Evolutionary conservation across 148 eudicot genomes (phyloP).

Genomic region (Dianthus caryophyllus): DNA sequence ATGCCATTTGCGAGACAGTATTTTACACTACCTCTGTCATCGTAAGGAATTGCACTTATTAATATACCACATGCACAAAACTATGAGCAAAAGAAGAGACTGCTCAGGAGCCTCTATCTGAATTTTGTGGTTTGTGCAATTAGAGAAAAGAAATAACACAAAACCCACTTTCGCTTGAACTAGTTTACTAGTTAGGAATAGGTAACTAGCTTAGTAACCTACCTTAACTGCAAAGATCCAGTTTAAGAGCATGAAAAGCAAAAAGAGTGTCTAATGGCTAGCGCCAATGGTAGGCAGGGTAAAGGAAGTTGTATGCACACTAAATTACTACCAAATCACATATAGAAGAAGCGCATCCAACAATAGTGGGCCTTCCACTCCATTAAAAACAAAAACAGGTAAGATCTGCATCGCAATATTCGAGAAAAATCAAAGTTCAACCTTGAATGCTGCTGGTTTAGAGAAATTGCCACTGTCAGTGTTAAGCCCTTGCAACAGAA

Average conservation of each 20-base stretch:
- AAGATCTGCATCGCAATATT: not conserved
- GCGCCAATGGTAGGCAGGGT: too few relatives aligned
- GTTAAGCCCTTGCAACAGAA: conserved; percentile 86
- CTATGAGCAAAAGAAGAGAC: not conserved
- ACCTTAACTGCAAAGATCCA: not conserved
- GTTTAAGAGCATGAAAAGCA: too few relatives aligned
- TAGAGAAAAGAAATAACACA: not conserved
- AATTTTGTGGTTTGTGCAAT: not conserved
- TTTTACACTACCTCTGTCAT: not conserved
- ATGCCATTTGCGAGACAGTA: not conserved
- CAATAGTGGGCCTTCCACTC: too few relatives aligned
- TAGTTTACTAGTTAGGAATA: not conserved
- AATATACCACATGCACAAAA: not conserved
- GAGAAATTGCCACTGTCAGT: conserved; percentile 86
- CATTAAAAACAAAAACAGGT: not conserved
- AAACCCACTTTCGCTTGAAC: not conserved
- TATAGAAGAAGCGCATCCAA: too few relatives aligned
- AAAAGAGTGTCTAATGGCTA: too few relatives aligned
- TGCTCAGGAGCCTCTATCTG: not conserved
- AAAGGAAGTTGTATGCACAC: too few relatives aligned
- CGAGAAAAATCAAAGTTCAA: conserved; percentile 17
- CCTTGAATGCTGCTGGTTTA: conserved; percentile 91
- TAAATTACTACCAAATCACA: too few relatives aligned
- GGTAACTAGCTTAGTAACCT: not conserved
- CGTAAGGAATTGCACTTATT: not conserved